A percentile compares a stretch with the other conserved stretches of the same genome.
Conservation (phyloP, 2,329 filamentous ascomycete genomes). For the Fonsecaea nubica region DNA sequence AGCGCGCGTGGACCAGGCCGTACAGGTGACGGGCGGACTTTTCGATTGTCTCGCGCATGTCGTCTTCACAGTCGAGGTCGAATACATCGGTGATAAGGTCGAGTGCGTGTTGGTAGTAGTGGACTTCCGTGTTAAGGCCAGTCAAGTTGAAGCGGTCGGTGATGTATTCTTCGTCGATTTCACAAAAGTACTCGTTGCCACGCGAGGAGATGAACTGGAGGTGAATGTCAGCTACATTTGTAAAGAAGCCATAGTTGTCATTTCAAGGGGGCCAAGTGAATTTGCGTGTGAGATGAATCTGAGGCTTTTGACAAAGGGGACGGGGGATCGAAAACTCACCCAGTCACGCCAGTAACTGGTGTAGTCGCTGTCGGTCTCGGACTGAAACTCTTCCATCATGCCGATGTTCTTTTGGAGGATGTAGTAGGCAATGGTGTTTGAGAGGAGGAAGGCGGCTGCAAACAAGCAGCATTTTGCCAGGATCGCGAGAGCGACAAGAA, state of each 20-base stretch:
- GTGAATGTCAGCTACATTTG: conserved; percentile 14
- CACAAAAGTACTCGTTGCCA: conserved; percentile 99
- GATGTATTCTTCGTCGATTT: conserved; percentile 98
- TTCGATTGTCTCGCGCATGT: conserved; percentile 97
- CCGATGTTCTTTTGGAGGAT: conserved; percentile 1
- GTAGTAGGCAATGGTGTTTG: neutral
- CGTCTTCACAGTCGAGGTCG: conserved; percentile 97
- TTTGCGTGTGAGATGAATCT: neutral
- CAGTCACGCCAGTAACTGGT: conserved; percentile 99
- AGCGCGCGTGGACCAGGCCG: conserved; percentile 92
- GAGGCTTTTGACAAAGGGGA: neutral
- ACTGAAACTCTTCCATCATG: conserved; percentile 94
- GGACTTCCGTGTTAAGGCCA: conserved; percentile 93
- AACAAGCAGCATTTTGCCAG: neutral
- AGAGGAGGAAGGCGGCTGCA: neutral
- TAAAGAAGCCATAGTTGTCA: too few relatives aligned
- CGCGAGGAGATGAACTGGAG: conserved; percentile 94
- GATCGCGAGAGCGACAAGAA: neutral
- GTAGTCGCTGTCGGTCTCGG: conserved; percentile 98
- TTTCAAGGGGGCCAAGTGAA: conserved; percentile 2
- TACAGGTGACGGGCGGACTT: conserved; percentile 96
- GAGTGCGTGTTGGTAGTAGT: conserved; percentile 98
- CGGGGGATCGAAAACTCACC: conserved; percentile 66
- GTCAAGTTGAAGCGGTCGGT: conserved; percentile 98
- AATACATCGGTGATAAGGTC: conserved; percentile 98